phyloP scores from a whole-genome alignment of 1,284 basidiomycete genomes.

The Leccinum huronense region DNA sequence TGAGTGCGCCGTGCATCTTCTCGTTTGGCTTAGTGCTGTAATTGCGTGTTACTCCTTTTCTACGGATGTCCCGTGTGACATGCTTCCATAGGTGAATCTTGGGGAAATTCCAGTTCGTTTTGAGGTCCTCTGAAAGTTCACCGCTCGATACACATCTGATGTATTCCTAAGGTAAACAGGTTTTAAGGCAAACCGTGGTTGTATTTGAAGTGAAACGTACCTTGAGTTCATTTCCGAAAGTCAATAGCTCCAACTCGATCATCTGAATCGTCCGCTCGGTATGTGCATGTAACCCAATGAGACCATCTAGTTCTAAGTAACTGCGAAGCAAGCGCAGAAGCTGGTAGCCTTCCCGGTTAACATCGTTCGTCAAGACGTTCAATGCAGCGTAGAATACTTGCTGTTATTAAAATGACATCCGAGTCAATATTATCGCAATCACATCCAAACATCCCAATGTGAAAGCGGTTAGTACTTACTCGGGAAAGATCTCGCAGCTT shows the following conservation, averaged over 20 bases:
- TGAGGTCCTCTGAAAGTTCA: not conserved
- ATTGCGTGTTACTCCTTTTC: constrained; percentile 34
- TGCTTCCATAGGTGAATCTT: constrained; percentile 37
- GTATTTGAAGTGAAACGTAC: not conserved
- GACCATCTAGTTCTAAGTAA: not conserved
- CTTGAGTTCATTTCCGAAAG: not conserved
- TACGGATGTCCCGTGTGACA: constrained; percentile 33
- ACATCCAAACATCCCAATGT: not conserved
- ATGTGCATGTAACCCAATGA: too few species aligned
- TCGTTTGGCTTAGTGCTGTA: constrained; percentile 39
- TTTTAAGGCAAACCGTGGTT: not conserved
- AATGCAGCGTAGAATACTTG: not conserved
- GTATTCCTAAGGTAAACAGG: not conserved
- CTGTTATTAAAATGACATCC: not conserved
- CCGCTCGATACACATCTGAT: not conserved
- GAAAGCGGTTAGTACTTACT: not conserved
- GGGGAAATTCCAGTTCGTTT: constrained; percentile 36
- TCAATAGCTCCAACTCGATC: too few species aligned
- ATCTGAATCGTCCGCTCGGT: too few species aligned
- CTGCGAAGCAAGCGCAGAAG: not conserved
- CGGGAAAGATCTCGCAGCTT: not conserved
- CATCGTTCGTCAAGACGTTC: not conserved
- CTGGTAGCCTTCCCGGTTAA: not conserved
- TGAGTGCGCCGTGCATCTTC: constrained; percentile 32
- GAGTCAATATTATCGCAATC: not conserved